A percentile compares a stretch with the other conserved stretches of the same genome.
These are phyloP conservation scores for Leccinum arenicola DNA, from an alignment of 768 basidiomycete species.

Conservation along the genomic window DNA sequence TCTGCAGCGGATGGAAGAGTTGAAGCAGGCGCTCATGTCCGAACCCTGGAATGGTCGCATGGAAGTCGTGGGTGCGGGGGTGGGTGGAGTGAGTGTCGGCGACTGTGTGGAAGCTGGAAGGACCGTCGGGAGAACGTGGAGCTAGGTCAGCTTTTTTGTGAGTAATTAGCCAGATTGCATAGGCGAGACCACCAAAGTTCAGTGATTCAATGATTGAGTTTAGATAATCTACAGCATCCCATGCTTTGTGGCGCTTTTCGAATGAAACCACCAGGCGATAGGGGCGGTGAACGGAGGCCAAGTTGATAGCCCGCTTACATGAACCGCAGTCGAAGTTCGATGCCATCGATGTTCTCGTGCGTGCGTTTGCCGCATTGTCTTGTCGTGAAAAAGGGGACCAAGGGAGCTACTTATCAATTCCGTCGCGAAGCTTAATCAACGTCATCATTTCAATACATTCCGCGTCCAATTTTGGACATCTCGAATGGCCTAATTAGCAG, in stretches of 20 bases:
- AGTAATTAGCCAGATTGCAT: conserved; percentile 8
- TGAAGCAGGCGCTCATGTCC: conserved; percentile 42
- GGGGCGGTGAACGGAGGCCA: conserved; percentile 5
- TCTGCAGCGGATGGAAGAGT: conserved; percentile 58
- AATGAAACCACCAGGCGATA: conserved; percentile 7
- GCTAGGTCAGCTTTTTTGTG: conserved; percentile 18
- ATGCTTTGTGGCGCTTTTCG: conserved; percentile 9
- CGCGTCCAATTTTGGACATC: conserved; percentile 1
- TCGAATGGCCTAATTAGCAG: neutral
- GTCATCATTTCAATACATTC: conserved; percentile 14
- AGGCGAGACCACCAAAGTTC: conserved; percentile 15
- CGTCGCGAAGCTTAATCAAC: conserved; percentile 17
- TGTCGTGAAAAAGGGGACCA: conserved; percentile 7
- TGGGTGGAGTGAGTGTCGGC: conserved; percentile 81
- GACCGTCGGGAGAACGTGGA: conserved; percentile 46
- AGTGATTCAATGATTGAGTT: conserved; percentile 9
- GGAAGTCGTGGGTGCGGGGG: conserved; percentile 79
- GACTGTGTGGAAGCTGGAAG: conserved; percentile 82
- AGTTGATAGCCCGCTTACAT: conserved; percentile 8
- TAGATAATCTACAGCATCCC: neutral
- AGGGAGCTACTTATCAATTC: conserved; percentile 12
- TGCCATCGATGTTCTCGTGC: conserved; percentile 10
- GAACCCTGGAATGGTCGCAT: conserved; percentile 47
- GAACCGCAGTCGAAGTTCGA: conserved; percentile 19
- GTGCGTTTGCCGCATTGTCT: conserved; percentile 26